Evolutionary conservation across 2,329 filamentous ascomycete genomes (phyloP).

Genomic region (Ascochyta lentis): DNA sequence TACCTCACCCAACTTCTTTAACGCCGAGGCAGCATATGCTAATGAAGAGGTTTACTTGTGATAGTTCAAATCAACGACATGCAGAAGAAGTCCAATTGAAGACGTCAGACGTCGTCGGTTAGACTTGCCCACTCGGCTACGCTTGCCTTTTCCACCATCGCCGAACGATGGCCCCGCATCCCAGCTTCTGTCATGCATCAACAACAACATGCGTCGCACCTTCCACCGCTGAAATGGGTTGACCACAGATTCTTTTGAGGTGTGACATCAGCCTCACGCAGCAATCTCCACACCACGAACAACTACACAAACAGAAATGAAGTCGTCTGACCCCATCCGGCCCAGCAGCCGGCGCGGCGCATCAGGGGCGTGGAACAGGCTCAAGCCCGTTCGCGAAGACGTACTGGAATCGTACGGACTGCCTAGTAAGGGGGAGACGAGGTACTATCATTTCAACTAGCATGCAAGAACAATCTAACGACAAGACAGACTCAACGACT

Average conservation of each 20-base stretch:
- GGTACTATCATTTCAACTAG: slow-evolving; percentile 57
- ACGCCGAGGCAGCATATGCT: not conserved
- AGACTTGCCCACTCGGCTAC: not conserved
- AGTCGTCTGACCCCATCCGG: slow-evolving; percentile 39
- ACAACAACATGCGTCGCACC: slow-evolving; percentile 19
- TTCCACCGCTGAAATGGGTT: slow-evolving; percentile 19
- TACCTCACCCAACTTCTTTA: too few species aligned
- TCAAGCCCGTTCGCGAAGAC: slow-evolving; percentile 78
- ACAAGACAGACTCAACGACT: slow-evolving; percentile 58
- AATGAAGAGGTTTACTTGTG: not conserved
- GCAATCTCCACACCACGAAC: too few species aligned
- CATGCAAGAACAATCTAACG: slow-evolving; percentile 1
- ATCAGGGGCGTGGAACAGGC: slow-evolving; percentile 50
- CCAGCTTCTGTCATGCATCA: slow-evolving; percentile 32
- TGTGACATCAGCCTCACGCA: not conserved
- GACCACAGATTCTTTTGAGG: not conserved
- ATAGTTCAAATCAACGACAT: too few species aligned
- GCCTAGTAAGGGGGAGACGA: slow-evolving; percentile 88
- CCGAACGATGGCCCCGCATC: slow-evolving; percentile 36
- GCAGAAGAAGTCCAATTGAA: not conserved
- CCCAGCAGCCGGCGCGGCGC: slow-evolving; percentile 48
- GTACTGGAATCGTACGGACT: slow-evolving; percentile 82
- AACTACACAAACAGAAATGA: slow-evolving; percentile 25
- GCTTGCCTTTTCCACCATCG: slow-evolving; percentile 21
- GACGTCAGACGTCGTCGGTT: slow-evolving; percentile 8